A percentile compares a stretch with the other conserved stretches of the same genome.
phyloP scores from a whole-genome alignment of 192 early-diverging fungal species.

The Backusella luteola region DNA sequence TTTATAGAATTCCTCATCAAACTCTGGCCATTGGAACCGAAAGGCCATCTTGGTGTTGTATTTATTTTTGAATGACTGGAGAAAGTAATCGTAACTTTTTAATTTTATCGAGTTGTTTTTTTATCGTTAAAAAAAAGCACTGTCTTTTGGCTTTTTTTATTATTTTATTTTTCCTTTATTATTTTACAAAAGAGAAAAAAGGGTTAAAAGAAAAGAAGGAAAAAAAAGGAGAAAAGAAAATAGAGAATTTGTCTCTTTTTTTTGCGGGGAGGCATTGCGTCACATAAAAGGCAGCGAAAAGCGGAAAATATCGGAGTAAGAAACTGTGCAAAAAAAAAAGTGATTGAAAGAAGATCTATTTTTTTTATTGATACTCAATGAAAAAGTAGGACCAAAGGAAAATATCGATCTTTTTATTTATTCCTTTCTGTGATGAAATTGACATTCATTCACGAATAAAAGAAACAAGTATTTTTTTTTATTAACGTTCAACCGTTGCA shows the following conservation, averaged over 20 bases:
- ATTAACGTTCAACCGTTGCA: neutral
- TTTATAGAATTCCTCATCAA: conserved; percentile 79
- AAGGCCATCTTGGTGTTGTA: conserved; percentile 71
- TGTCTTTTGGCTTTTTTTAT: neutral
- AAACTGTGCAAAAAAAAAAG: neutral
- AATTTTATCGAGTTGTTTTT: neutral
- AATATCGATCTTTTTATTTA: neutral
- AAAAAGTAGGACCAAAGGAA: neutral
- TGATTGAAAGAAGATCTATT: neutral
- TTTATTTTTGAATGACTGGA: conserved; percentile 49
- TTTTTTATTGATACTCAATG: neutral
- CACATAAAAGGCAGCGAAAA: neutral
- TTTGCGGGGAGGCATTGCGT: conserved; percentile 6
- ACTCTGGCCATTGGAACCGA: conserved; percentile 93
- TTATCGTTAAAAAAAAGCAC: neutral
- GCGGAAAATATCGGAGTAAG: conserved; percentile 5
- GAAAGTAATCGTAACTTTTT: conserved; percentile 1
- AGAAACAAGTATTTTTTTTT: neutral
- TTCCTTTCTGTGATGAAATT: neutral
- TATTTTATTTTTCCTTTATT: neutral
- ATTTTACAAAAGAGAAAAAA: neutral
- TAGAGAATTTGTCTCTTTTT: neutral
- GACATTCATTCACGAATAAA: neutral
- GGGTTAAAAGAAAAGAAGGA: neutral
- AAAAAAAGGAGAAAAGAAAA: neutral